Evolutionary conservation across 1,284 basidiomycete genomes (phyloP).

Genomic region (Somion occarium): DNA sequence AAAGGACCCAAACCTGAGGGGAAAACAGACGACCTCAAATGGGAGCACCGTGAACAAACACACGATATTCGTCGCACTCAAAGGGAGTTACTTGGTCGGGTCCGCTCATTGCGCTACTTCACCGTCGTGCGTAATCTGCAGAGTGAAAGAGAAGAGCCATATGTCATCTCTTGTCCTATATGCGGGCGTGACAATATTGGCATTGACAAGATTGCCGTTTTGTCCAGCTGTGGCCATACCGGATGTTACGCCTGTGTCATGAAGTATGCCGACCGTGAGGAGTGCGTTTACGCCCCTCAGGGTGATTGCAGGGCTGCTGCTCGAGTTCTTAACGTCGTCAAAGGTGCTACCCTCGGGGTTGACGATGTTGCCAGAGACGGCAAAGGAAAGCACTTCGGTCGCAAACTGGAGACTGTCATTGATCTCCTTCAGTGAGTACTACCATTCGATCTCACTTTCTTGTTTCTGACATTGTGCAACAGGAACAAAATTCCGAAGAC

Average conservation of each 20-base stretch:
- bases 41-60: slow-evolving; percentile 83
- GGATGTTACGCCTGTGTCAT: slow-evolving; percentile 76
- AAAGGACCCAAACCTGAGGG: slow-evolving; percentile 50
- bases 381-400: slow-evolving; percentile 78
- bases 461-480: slow-evolving; percentile 8
- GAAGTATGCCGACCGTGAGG: slow-evolving; percentile 69
- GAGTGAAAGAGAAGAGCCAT: slow-evolving; percentile 56
- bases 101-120: slow-evolving; percentile 88
- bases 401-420: slow-evolving; percentile 85
- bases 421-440: slow-evolving; percentile 70
- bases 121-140: slow-evolving; percentile 86
- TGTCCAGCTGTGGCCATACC: slow-evolving; percentile 88
- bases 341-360: slow-evolving; percentile 76
- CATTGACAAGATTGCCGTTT: slow-evolving; percentile 70
- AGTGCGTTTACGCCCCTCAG: slow-evolving; percentile 70
- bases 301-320: slow-evolving; percentile 72
- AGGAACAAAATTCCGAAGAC: slow-evolving; percentile 67
- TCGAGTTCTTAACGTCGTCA: slow-evolving; percentile 75
- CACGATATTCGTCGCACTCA: slow-evolving; percentile 79
- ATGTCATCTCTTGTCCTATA: slow-evolving; percentile 54
- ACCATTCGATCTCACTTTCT: neutral
- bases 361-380: slow-evolving; percentile 74
- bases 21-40: slow-evolving; percentile 58
- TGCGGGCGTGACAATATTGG: slow-evolving; percentile 56
- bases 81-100: slow-evolving; percentile 85